Percentiles rank a stretch among this genome's conserved stretches.
Conservation (phyloP, 2,329 filamentous ascomycete genomes). For the Incumbomyces delicatus region DNA sequence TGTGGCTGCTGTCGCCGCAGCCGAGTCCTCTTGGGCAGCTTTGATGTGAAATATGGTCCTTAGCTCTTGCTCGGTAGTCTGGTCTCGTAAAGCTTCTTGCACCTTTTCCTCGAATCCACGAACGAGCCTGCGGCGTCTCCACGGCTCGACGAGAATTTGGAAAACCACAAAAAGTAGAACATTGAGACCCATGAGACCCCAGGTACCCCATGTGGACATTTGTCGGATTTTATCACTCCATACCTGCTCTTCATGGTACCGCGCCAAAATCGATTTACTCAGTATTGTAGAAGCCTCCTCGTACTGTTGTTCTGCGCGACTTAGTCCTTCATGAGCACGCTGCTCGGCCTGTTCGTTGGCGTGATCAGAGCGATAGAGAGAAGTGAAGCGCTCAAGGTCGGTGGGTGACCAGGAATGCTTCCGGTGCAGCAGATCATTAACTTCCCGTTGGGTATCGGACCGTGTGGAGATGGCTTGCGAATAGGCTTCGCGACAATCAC, state of each 20-base stretch:
- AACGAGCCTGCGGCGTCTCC: constrained; percentile 72
- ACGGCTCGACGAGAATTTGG: constrained; percentile 85
- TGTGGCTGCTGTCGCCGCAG: constrained; percentile 1
- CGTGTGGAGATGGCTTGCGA: constrained; percentile 74
- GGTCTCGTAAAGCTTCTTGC: constrained; percentile 58
- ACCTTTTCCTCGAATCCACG: constrained; percentile 73
- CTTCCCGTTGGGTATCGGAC: constrained; percentile 85
- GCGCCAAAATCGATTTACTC: constrained; percentile 71
- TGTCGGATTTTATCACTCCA: constrained; percentile 96
- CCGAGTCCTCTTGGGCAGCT: neutral
- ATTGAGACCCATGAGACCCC: constrained; percentile 95
- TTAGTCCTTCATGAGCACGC: constrained; percentile 60
- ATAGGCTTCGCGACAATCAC: constrained; percentile 63
- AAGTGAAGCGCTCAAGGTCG: constrained; percentile 90
- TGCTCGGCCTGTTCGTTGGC: constrained; percentile 78
- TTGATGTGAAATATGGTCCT: neutral
- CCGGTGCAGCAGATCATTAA: constrained; percentile 83
- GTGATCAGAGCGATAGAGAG: constrained; percentile 84
- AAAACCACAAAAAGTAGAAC: constrained; percentile 78
- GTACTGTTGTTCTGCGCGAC: constrained; percentile 66
- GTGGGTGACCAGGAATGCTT: constrained; percentile 83
- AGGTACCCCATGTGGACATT: constrained; percentile 97
- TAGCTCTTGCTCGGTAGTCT: constrained; percentile 31
- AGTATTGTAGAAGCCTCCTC: constrained; percentile 67
- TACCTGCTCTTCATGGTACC: constrained; percentile 98